Conservation (phyloP, 2,329 filamentous ascomycete species). For the Epichloe festucae region DNA sequence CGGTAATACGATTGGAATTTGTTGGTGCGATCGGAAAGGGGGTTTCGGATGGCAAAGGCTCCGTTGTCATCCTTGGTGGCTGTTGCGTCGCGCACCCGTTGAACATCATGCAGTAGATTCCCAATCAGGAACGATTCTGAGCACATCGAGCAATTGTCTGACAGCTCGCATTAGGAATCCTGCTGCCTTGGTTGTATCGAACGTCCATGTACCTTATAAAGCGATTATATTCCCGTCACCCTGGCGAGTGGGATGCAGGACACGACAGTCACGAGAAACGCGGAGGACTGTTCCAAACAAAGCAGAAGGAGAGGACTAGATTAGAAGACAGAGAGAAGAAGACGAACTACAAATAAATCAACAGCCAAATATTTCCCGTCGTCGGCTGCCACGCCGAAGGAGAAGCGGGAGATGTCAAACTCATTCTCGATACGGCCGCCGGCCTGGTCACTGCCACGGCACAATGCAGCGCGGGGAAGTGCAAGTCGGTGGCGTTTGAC, state of each 20-base stretch:
- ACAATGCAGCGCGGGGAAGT: constrained; percentile 28
- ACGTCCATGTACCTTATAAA: background rate
- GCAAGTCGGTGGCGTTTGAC: constrained; percentile 28
- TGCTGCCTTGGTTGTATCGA: background rate
- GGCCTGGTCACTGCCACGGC: constrained; percentile 22
- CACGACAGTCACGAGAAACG: background rate
- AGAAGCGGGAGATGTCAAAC: too few relatives aligned
- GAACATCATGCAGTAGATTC: background rate
- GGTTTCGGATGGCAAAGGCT: background rate
- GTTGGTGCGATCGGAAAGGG: too few relatives aligned
- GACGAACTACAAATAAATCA: too few relatives aligned
- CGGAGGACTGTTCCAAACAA: background rate
- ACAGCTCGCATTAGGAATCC: background rate
- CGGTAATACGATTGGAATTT: too few relatives aligned
- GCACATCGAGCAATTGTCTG: background rate
- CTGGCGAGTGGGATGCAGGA: background rate
- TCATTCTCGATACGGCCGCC: too few relatives aligned
- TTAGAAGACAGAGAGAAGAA: background rate
- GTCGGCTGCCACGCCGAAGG: constrained; percentile 13
- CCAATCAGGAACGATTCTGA: background rate
- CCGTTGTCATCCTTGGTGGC: background rate
- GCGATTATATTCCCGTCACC: background rate
- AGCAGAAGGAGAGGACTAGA: too few relatives aligned
- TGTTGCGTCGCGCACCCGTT: background rate
- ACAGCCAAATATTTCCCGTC: constrained; percentile 12